A percentile compares a stretch with the other conserved stretches of the same genome.
Evolutionary conservation across 2,329 filamentous ascomycete species (phyloP).

Genomic region (Podosphaera leucotricha): DNA sequence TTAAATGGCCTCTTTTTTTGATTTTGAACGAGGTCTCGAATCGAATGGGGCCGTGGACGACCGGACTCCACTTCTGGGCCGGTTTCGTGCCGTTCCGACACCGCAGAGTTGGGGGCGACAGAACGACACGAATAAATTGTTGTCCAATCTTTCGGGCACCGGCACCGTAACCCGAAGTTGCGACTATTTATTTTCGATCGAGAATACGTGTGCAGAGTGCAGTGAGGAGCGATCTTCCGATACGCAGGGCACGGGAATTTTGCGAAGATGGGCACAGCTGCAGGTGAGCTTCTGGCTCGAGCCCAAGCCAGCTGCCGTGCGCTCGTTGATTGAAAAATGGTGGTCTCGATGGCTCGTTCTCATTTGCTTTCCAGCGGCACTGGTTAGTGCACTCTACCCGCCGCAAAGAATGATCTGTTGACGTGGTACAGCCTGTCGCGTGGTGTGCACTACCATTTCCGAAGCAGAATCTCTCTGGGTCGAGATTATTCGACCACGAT

Average conservation of each 20-base stretch:
- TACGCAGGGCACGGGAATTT: slow-evolving; percentile 10
- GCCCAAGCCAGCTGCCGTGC: slow-evolving; percentile 33
- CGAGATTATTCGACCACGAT: slow-evolving; percentile 1
- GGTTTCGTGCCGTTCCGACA: slow-evolving; percentile 36
- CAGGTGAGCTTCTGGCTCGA: slow-evolving; percentile 34
- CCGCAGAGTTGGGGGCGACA: slow-evolving; percentile 15
- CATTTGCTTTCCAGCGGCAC: slow-evolving; percentile 33
- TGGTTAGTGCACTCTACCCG: slow-evolving; percentile 22
- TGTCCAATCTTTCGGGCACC: slow-evolving; percentile 3
- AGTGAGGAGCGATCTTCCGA: slow-evolving; percentile 16
- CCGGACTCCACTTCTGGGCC: slow-evolving; percentile 36
- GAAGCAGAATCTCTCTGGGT: slow-evolving; percentile 29
- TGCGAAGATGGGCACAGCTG: slow-evolving; percentile 12
- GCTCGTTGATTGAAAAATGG: slow-evolving; percentile 34
- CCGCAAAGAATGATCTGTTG: slow-evolving; percentile 2
- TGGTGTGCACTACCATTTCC: slow-evolving; percentile 46
- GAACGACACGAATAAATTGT: slow-evolving; percentile 7
- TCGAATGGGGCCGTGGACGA: slow-evolving; percentile 26
- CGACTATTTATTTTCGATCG: slow-evolving; percentile 23
- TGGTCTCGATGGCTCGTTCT: slow-evolving; percentile 37
- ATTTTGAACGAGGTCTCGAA: slow-evolving; percentile 42
- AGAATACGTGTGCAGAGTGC: slow-evolving; percentile 12
- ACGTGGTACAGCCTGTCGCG: slow-evolving; percentile 25
- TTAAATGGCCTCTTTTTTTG: slow-evolving; percentile 39
- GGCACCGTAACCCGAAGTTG: slow-evolving; percentile 18